These are phyloP conservation scores for Yamadazyma blattariae DNA, from an alignment of 1,139 yeast genomes.

Conservation along the genomic window DNA sequence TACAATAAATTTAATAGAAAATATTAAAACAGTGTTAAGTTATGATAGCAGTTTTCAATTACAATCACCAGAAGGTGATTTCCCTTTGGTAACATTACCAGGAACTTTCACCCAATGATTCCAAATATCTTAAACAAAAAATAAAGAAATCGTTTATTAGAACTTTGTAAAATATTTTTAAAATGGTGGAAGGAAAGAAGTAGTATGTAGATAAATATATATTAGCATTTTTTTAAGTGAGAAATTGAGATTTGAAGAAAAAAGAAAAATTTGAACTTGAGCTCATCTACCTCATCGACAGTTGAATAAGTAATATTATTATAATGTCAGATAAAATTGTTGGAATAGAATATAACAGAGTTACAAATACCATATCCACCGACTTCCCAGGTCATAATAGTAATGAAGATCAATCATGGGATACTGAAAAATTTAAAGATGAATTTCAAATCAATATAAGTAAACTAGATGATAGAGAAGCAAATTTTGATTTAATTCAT, in stretches of 20 bases:
- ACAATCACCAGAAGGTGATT: background rate
- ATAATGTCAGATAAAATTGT: conserved; percentile 58
- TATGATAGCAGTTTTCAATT: conserved; percentile 10
- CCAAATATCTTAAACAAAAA: too few species aligned
- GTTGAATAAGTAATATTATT: background rate
- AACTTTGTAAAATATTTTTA: too few species aligned
- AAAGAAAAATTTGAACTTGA: conserved; percentile 1
- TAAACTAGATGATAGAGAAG: conserved; percentile 62
- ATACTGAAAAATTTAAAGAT: conserved; percentile 72
- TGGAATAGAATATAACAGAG: conserved; percentile 88
- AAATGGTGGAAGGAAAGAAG: too few species aligned
- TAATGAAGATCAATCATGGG: conserved; percentile 75
- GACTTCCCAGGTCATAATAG: conserved; percentile 83
- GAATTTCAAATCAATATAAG: conserved; percentile 68
- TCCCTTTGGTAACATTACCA: background rate
- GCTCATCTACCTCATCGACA: conserved; percentile 10
- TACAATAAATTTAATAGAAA: conserved; percentile 24
- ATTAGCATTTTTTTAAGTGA: too few species aligned
- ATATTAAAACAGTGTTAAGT: conserved; percentile 20
- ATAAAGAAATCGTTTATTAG: too few species aligned
- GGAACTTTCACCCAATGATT: background rate
- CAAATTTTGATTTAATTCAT: conserved; percentile 83
- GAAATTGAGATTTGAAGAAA: background rate
- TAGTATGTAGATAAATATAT: too few species aligned
- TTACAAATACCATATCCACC: conserved; percentile 80